Evolutionary conservation across 176 grass and related monocot species (phyloP).

Genomic region (Stipa capillata): DNA sequence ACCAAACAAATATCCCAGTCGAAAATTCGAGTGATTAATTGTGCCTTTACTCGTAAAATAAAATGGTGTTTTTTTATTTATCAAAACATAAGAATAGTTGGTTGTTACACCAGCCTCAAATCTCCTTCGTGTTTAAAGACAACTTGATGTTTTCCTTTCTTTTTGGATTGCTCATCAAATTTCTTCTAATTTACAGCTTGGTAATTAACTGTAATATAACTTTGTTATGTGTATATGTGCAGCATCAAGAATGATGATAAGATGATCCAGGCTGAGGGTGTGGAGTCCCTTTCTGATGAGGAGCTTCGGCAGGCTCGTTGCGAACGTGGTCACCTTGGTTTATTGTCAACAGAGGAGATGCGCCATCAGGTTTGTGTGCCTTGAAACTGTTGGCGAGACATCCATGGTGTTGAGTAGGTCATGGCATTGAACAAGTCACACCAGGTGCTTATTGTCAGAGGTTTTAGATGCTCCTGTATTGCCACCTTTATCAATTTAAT

Average conservation of each 20-base stretch:
- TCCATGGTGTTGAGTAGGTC: not conserved
- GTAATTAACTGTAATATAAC: not conserved
- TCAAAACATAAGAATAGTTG: not conserved
- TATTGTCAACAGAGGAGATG: conserved; percentile 88
- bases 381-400: not conserved
- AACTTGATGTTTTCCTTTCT: not conserved
- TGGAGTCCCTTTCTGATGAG: conserved; percentile 87
- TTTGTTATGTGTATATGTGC: conserved; percentile 7
- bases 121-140: not conserved
- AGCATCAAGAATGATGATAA: conserved; percentile 98
- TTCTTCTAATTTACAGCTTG: not conserved
- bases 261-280: conserved; percentile 71
- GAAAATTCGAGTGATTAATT: not conserved
- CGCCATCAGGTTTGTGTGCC: conserved; percentile 56
- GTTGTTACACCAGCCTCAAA: not conserved
- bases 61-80: not conserved
- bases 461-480: not conserved
- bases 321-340: conserved; percentile 82
- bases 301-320: conserved; percentile 87
- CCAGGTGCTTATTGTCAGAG: not conserved
- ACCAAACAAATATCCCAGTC: not conserved
- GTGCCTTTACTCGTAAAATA: not conserved
- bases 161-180: not conserved
- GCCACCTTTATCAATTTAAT: not conserved
- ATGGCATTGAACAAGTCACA: conserved; percentile 3